Evolutionary conservation across 192 early-diverging fungal species (phyloP).

Genomic region (Coemansia asiatica): DNA sequence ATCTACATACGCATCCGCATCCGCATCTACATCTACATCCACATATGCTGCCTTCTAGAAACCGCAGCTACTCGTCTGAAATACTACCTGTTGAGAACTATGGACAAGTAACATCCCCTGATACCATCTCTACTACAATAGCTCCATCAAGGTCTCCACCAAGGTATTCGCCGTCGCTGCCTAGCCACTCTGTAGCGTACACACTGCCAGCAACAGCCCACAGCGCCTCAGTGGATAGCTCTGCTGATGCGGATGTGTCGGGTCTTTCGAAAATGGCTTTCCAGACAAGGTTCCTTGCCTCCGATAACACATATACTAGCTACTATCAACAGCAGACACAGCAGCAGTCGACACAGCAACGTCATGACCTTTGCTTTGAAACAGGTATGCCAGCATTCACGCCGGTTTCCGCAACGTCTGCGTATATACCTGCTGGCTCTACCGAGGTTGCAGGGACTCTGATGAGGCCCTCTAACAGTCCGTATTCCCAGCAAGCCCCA

Average conservation of each 20-base stretch:
- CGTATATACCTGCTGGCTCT: neutral
- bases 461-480: neutral
- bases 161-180: neutral
- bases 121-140: neutral
- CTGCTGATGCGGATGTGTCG: neutral
- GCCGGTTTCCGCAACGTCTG: conserved; percentile 10
- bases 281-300: neutral
- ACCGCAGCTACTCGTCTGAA: neutral
- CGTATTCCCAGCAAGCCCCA: neutral
- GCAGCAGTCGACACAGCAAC: neutral
- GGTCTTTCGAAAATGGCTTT: neutral
- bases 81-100: neutral
- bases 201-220: neutral
- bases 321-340: too few species aligned
- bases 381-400: neutral
- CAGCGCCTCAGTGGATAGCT: neutral
- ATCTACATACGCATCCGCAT: neutral
- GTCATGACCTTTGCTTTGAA: neutral
- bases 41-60: neutral
- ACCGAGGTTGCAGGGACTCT: neutral
- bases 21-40: neutral
- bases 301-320: neutral
- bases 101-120: neutral
- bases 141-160: neutral
- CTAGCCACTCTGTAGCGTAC: neutral